These are phyloP conservation scores for Panellus pusillus DNA, from an alignment of 768 basidiomycete species.

Conservation along the genomic window DNA sequence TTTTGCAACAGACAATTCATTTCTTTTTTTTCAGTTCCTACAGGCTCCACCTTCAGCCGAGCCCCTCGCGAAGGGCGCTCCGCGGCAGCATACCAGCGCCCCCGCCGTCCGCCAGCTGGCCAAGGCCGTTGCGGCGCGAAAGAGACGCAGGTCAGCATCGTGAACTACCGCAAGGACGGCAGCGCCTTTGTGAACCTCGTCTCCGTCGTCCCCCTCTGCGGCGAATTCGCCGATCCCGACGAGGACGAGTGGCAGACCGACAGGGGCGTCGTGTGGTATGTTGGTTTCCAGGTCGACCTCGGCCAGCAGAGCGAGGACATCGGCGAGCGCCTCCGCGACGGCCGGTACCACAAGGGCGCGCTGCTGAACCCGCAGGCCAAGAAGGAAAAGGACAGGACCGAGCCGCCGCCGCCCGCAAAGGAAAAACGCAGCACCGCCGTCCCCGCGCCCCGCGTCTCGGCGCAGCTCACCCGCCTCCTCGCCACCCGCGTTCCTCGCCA, in stretches of 20 bases:
- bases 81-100: slow-evolving; percentile 58
- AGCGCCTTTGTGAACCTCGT: slow-evolving; percentile 89
- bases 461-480: slow-evolving; percentile 8
- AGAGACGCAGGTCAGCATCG: slow-evolving; percentile 84
- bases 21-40: slow-evolving; percentile 45
- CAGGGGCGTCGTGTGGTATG: slow-evolving; percentile 63
- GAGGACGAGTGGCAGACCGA: slow-evolving; percentile 60
- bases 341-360: slow-evolving; percentile 34
- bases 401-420: not conserved
- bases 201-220: slow-evolving; percentile 83
- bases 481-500: slow-evolving; percentile 1
- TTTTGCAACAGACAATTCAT: too few relatives aligned
- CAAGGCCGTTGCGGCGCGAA: slow-evolving; percentile 67
- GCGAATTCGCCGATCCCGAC: slow-evolving; percentile 44
- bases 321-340: slow-evolving; percentile 74
- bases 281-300: slow-evolving; percentile 96
- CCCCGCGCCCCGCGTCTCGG: slow-evolving; percentile 7
- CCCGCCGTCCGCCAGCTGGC: slow-evolving; percentile 64
- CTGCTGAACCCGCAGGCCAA: not conserved
- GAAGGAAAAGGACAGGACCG: not conserved
- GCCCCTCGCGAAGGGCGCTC: slow-evolving; percentile 31
- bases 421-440: slow-evolving; percentile 2
- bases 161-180: slow-evolving; percentile 89
- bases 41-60: slow-evolving; percentile 57
- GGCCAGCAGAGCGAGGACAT: slow-evolving; percentile 85